These are phyloP conservation scores for Elsinoe necatrix DNA, from an alignment of 2,329 filamentous ascomycete genomes.

Conservation along the genomic window DNA sequence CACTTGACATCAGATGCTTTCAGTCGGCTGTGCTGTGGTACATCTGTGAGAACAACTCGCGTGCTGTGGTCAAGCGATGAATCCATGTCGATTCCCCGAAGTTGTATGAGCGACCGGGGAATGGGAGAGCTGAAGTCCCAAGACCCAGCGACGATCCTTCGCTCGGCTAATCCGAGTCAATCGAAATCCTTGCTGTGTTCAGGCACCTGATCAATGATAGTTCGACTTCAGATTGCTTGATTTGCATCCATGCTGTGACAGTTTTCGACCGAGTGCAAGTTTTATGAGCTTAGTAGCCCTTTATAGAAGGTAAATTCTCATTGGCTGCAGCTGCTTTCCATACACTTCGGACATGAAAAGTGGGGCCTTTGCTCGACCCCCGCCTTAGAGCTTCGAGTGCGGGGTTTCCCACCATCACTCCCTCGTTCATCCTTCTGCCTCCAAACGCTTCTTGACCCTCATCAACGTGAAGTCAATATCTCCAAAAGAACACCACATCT, in stretches of 20 bases:
- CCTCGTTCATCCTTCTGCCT: slow-evolving; percentile 1
- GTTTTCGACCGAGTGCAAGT: background rate
- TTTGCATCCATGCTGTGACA: slow-evolving; percentile 5
- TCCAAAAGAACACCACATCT: background rate
- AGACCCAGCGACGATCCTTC: slow-evolving; percentile 6
- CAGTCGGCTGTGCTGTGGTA: background rate
- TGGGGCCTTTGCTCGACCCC: background rate
- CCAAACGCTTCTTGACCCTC: slow-evolving; percentile 3
- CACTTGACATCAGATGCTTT: slow-evolving; percentile 8
- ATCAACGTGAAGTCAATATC: background rate
- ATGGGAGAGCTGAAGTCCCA: slow-evolving; percentile 4
- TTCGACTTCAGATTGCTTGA: slow-evolving; percentile 1
- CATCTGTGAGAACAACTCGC: background rate
- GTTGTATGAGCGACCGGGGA: slow-evolving; percentile 3
- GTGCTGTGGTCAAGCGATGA: background rate
- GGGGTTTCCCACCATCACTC: background rate
- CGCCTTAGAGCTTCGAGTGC: background rate
- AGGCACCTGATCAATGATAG: slow-evolving; percentile 5
- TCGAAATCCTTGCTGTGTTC: slow-evolving; percentile 6
- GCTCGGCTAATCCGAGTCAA: slow-evolving; percentile 9
- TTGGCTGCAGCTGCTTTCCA: background rate
- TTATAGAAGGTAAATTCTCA: background rate
- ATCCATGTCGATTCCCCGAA: slow-evolving; percentile 12
- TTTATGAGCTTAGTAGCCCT: background rate
- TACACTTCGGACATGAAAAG: background rate